Evolutionary conservation across 108 stramenopile species (phyloP), one percentile per base, ranked within the genome.

Genomic region (Craspedostauros australis): DNA sequence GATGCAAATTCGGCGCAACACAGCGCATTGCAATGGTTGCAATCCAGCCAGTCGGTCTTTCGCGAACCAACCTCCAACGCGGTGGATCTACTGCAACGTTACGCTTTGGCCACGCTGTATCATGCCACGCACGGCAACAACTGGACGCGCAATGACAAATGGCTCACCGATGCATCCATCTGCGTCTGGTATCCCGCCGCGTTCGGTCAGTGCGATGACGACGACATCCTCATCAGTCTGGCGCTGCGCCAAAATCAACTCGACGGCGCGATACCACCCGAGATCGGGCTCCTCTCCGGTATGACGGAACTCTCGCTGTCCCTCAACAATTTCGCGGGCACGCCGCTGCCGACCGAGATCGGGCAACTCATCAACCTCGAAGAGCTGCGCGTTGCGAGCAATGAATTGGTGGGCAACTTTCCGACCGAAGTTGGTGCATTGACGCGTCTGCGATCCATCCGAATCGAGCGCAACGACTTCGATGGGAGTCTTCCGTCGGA

Each of bases 381-480:
- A 30, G 24, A 41, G 6, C 52, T 62, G 31, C 36, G 40, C 29
- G 32, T 62, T 20, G 60, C 50, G 4, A 39, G 20, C 51, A 62
- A 62, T 53, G 22, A 36, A 18, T 22, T 62, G 12, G 20, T 27
- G 8, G 51, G 51, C 19, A 19, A 26, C 15, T 15, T 62, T 42
- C 60, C 60, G 6, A n/a, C n/a, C n/a, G n/a, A n/a, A n/a, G n/a
- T n/a, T n/a, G n/a, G n/a, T n/a, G n/a, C n/a, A n/a, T n/a, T n/a
- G n/a, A n/a, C n/a, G n/a, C n/a, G n/a, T n/a, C 27, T 68, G 19
- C 50, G 66, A n/a, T 51, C 60, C 27, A 54, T 68, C 36, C 57
- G 66, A 38, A 46, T 68, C 27, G 66, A 68, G n/a, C 40, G 50
- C 1, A 69, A 69, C 48, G 66, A 68, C 45, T 39, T 68, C n/a